Evolutionary conservation across 1,284 basidiomycete species (phyloP).

Genomic region (Cryptococcus sp.): DNA sequence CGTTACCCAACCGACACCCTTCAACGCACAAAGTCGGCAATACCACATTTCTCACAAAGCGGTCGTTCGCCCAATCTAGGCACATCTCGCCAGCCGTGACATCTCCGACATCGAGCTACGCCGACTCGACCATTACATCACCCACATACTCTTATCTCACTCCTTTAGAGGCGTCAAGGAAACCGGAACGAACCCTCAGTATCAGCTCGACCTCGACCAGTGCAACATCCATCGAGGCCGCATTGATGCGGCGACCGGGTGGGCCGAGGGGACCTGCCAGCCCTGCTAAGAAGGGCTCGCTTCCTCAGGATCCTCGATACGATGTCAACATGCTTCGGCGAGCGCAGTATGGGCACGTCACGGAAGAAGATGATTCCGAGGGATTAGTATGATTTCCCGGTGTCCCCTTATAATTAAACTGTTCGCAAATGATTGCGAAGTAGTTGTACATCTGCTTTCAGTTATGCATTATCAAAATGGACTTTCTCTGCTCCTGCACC

Average conservation of each 20-base stretch:
- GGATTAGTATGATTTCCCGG: slow-evolving; percentile 19
- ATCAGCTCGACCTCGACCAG: slow-evolving; percentile 17
- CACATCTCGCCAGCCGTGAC: neutral
- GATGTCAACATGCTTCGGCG: too few species aligned
- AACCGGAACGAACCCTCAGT: slow-evolving; percentile 8
- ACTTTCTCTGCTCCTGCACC: too few species aligned
- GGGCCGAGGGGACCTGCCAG: neutral
- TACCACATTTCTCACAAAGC: neutral
- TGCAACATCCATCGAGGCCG: slow-evolving; percentile 26
- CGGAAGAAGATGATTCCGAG: slow-evolving; percentile 25
- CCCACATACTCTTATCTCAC: too few species aligned
- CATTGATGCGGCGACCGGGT: slow-evolving; percentile 9
- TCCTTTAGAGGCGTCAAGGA: neutral
- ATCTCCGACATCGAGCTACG: neutral
- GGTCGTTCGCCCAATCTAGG: neutral
- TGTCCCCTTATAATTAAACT: neutral
- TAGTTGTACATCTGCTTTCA: too few species aligned
- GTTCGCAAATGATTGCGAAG: too few species aligned
- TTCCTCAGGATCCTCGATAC: too few species aligned
- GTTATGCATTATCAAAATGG: too few species aligned
- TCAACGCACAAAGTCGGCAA: neutral
- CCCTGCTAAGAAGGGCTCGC: neutral
- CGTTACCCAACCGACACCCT: neutral
- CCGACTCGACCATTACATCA: too few species aligned
- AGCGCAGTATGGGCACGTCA: slow-evolving; percentile 3